Conservation (phyloP, 495 filamentous ascomycete genomes). For the Aspergillus heteromorphus region DNA sequence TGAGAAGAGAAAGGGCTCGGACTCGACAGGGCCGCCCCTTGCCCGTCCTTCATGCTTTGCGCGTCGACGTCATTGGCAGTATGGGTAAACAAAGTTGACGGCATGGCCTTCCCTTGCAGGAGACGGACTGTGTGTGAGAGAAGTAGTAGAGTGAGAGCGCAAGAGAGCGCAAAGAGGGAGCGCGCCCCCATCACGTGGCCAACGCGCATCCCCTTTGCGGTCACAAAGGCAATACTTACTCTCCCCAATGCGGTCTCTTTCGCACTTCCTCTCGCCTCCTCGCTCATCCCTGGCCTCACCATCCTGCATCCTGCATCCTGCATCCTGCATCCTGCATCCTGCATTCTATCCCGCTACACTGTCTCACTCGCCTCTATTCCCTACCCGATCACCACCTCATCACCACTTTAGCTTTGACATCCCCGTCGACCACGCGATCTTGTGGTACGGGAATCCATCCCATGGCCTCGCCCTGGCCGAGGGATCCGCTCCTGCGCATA, state of each 20-base stretch:
- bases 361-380: background rate
- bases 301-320: background rate
- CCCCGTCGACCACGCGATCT: background rate
- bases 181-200: background rate
- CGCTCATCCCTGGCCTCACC: background rate
- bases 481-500: background rate
- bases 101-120: background rate
- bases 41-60: background rate
- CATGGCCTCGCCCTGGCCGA: background rate
- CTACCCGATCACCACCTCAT: too few species aligned
- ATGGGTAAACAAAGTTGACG: background rate
- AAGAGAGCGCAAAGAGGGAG: background rate
- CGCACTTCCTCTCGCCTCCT: background rate
- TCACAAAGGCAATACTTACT: too few species aligned
- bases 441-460: background rate
- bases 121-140: background rate
- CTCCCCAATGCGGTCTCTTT: too few species aligned
- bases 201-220: background rate
- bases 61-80: background rate
- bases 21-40: background rate
- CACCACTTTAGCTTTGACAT: background rate
- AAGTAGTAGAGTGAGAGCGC: background rate
- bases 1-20: constrained; percentile 45
- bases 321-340: background rate
- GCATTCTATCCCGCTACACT: background rate